Evolutionary conservation across 2,329 filamentous ascomycete genomes (phyloP).

Genomic region (Leptographium wingfieldii): DNA sequence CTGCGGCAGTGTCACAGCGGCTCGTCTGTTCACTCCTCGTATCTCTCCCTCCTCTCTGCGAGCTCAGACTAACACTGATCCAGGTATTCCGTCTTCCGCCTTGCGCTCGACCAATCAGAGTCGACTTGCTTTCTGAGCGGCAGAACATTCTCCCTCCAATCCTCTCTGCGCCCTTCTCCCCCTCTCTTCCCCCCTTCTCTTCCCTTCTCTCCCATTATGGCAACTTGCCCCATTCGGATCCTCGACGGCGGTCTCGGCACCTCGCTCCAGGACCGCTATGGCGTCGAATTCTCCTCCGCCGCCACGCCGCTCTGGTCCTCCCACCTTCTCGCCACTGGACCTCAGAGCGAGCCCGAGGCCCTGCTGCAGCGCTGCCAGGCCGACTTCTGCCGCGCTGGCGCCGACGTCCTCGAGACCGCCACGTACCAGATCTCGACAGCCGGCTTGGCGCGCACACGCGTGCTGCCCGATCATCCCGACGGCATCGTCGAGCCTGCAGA

Average conservation of each 20-base stretch:
- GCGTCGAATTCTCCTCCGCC: conserved; percentile 34
- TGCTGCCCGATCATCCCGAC: conserved; percentile 23
- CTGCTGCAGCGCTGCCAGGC: conserved; percentile 38
- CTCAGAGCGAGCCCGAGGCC: conserved; percentile 22
- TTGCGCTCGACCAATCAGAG: neutral
- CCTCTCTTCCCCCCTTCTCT: too few relatives aligned
- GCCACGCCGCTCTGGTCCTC: conserved; percentile 55
- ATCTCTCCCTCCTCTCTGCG: too few relatives aligned
- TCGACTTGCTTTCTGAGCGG: too few relatives aligned
- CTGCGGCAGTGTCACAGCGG: too few relatives aligned
- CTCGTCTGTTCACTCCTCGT: too few relatives aligned
- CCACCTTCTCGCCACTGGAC: conserved; percentile 44
- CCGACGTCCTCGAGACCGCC: conserved; percentile 52
- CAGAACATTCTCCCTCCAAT: too few relatives aligned
- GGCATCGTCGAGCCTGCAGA: conserved; percentile 26
- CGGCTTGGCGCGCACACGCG: conserved; percentile 40
- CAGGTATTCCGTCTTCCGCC: too few relatives aligned
- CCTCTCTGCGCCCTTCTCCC: too few relatives aligned
- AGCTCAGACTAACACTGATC: neutral
- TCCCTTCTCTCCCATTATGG: neutral
- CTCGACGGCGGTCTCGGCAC: conserved; percentile 59
- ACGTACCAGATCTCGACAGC: conserved; percentile 52
- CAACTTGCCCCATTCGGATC: conserved; percentile 18
- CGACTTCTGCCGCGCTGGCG: conserved; percentile 42
- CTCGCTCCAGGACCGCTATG: conserved; percentile 46